Percentiles rank a stretch among this genome's conserved stretches.
phyloP scores from a whole-genome alignment of 2,329 filamentous ascomycete species.

The Fusarium agapanthi region DNA sequence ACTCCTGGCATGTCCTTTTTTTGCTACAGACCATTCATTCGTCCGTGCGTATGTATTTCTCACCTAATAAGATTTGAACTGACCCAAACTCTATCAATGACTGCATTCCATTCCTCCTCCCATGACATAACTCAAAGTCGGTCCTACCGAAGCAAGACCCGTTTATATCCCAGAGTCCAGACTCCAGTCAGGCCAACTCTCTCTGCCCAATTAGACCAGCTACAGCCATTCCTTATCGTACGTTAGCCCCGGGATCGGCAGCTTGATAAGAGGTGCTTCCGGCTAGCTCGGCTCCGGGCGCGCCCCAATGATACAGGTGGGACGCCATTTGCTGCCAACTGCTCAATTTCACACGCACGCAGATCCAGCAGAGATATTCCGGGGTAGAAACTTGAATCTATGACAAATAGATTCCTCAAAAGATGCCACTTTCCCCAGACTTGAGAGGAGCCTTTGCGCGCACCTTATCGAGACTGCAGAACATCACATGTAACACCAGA shows the following conservation, averaged over 20 bases:
- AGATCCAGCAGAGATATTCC: slow-evolving; percentile 15
- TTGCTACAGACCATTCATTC: background rate
- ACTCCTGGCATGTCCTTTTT: background rate
- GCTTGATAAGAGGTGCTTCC: slow-evolving; percentile 20
- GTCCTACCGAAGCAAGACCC: background rate
- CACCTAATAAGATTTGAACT: background rate
- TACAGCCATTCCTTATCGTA: background rate
- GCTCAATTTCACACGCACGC: background rate
- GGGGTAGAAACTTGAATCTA: slow-evolving; percentile 25
- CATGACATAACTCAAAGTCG: background rate
- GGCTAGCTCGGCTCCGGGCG: slow-evolving; percentile 18
- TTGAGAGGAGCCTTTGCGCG: background rate
- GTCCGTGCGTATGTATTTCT: background rate
- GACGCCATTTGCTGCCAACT: slow-evolving; percentile 2
- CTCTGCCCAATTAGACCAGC: background rate
- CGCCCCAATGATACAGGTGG: background rate
- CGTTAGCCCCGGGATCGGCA: slow-evolving; percentile 13
- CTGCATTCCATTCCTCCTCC: slow-evolving; percentile 4
- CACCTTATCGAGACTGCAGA: slow-evolving; percentile 1
- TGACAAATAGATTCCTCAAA: slow-evolving; percentile 29
- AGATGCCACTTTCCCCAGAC: slow-evolving; percentile 24
- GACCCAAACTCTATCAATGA: slow-evolving; percentile 4
- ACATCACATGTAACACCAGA: background rate
- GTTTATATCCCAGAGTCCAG: background rate
- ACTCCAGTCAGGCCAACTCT: background rate